Evolutionary conservation across 768 basidiomycete genomes (phyloP), one percentile per base, ranked within the genome.

Genomic region (Boletus rubescentipes): DNA sequence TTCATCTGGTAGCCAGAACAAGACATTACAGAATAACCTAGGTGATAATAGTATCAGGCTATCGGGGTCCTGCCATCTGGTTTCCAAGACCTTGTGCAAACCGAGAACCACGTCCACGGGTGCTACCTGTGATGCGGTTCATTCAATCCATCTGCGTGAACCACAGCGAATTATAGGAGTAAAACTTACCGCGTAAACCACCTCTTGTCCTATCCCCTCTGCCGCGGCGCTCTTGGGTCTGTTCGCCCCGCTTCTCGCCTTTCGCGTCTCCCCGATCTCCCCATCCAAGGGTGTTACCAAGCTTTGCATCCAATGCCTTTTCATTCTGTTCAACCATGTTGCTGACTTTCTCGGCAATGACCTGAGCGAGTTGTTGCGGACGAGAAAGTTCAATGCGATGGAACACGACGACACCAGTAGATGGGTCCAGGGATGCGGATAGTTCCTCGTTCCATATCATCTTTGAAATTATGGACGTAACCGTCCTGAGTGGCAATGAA

Each of bases 401-500:
- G 79, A 98, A 94, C 42, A 96, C 86, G 51, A 99, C 82, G 39
- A 96, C 93, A 35, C 86, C 88, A 21, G 86, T 86, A 16, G 91
- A 87, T 67, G 91, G 93, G 69, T 98, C 97, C 50, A 98, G 78
- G 15, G 94, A 95, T 3, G 96, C 97, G 1, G 89, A 79, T 11
- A 99, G 77, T 66, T 98, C 94, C 64, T 98, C 97, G 65, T 81
- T 93, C 93, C 95, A 98, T 63, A 98, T 97, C 97, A 99, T 98
- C 73, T 94, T 92, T 26, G 92, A 95, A 37, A 98, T 90, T 60
- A 97, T 85, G 23, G 67, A 70, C 1, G 88, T 93, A 5, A 98
- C 92, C 5, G 86, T 76, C 38, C 88, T 82, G 45, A 87, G 72
- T 4, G 95, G 82, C 30, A 98, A 77, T 9, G 86, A 86, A 76